Conservation (phyloP, 306 rosid species). For the peach (Prunus persica) region Prunus_persica_NCBIv2 NC_034009.1:12198001-12198500, state of each 20-base stretch:
- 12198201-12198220: slow-evolving; percentile 10
- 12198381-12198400: not conserved
- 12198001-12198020: slow-evolving; percentile 77
- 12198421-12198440: not conserved
- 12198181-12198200: slow-evolving; percentile 10
- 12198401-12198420: not conserved
- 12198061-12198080: slow-evolving; percentile 96
- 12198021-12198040: slow-evolving; percentile 96
- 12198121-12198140: slow-evolving; percentile 98
- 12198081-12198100: slow-evolving; percentile 91
- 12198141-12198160: slow-evolving; percentile 93
- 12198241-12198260: not conserved
- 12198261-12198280: not conserved
- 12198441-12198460: not conserved
- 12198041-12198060: slow-evolving; percentile 92
- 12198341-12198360: not conserved
- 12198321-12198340: not conserved
- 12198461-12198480: not conserved
- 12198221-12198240: not conserved
- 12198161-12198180: slow-evolving; percentile 88
- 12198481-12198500: not conserved
- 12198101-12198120: slow-evolving; percentile 94
- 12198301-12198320: slow-evolving; percentile 1
- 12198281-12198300: not conserved
- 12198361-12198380: not conserved